These are phyloP conservation scores for Penicillium capsulatum DNA, from an alignment of 2,329 filamentous ascomycete species.

Conservation along the genomic window DNA sequence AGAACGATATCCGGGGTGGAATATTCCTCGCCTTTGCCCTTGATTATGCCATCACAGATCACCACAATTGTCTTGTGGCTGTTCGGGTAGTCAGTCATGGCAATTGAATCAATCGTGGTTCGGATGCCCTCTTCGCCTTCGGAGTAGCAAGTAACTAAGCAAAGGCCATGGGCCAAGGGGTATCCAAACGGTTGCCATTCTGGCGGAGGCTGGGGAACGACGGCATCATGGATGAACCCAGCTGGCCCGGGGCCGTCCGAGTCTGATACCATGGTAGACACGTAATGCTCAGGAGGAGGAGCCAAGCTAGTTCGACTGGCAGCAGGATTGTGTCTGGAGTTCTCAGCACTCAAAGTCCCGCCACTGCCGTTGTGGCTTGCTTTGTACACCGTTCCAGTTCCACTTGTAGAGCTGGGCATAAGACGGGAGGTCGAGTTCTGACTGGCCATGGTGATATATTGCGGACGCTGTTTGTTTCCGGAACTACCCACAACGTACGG, in stretches of 20 bases:
- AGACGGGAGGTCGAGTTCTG: conserved; percentile 73
- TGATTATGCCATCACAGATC: conserved; percentile 96
- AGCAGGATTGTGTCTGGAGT: conserved; percentile 37
- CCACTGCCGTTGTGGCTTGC: conserved; percentile 53
- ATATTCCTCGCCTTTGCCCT: conserved; percentile 80
- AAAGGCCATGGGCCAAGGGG: conserved; percentile 88
- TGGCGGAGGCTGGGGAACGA: conserved; percentile 90
- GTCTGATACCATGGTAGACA: conserved; percentile 53
- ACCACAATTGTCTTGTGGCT: conserved; percentile 97
- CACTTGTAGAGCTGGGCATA: conserved; percentile 49
- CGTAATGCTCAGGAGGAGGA: conserved; percentile 50
- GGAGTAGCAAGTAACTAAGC: conserved; percentile 93
- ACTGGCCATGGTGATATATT: conserved; percentile 90
- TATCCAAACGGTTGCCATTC: conserved; percentile 98
- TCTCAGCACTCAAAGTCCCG: conserved; percentile 50
- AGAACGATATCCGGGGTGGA: conserved; percentile 88
- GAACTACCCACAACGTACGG: conserved; percentile 68
- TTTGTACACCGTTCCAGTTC: conserved; percentile 64
- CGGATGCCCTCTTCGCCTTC: conserved; percentile 90
- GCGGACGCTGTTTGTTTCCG: conserved; percentile 42
- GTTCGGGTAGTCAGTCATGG: conserved; percentile 97
- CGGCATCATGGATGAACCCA: conserved; percentile 93
- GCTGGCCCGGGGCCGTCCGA: conserved; percentile 74
- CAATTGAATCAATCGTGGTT: conserved; percentile 91
- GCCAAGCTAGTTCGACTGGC: conserved; percentile 57